Base-by-base conservation (phyloP, 2,329 filamentous ascomycete genomes). In the Zymoseptoria brevis region DNA sequence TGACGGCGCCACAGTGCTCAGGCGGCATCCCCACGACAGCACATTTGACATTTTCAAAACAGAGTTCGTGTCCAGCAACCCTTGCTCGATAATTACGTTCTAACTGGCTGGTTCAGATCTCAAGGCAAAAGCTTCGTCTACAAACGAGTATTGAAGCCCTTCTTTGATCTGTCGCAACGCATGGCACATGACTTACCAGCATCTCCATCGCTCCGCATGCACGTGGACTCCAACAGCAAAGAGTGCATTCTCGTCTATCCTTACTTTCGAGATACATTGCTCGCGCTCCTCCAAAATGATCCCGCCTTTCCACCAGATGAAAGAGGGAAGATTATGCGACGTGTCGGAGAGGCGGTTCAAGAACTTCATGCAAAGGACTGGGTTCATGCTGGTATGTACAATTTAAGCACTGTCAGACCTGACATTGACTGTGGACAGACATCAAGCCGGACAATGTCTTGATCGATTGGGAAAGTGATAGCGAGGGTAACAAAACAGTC, bases 401-500 rank as follows among this genome's bases (percentile, higher is more conserved):
- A 22, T 1, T 22, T 8, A 51, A 16, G 8, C n/a, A 21, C 22
- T 16, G 13, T 60, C 53, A 62, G 30, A 63, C 16, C 29, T 57
- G 57, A 60, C 55, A 62, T 57, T 59, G 60, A 65, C 64, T 69
- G 56, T 61, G 30, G 56, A 58, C 24, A 75, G 74, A 76, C 68
- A 63, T 76, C n/a, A 75, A 75, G 62, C 73, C 71, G 21, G 71
- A 75, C 55, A 75, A 76, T 58, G 70, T 76, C 54, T 63, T 75
- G 8, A 58, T 75, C 19, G 69, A 75, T 60, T 76, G 69, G 69
- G 71, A 63, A 54, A 60, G 57, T 59, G 70, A 75, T 57, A 59
- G 67, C 57, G 63, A 73, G 35, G 69, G 70, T 56, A 70, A 63
- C 29, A 68, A 71, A 63, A 66, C 56, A 60, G 67, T 75, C 58